A percentile compares a stretch with the other conserved stretches of the same genome.
These are phyloP conservation scores for Luffa acutangula DNA, from an alignment of 306 rosid species.

Conservation along the genomic window DNA sequence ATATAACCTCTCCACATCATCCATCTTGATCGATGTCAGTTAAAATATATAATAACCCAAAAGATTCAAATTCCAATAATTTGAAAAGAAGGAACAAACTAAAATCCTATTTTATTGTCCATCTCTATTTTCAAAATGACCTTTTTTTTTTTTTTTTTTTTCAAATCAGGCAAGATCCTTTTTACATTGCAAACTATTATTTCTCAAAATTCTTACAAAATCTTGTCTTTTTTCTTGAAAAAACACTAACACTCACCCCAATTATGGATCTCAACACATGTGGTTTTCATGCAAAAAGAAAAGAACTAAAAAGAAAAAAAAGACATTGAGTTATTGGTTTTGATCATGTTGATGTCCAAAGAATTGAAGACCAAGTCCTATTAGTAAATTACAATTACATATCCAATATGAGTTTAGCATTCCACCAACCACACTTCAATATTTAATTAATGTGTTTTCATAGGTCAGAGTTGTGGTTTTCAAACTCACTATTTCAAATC, in stretches of 20 bases:
- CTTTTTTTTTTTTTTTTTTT: neutral
- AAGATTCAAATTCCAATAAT: neutral
- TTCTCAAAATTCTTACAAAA: neutral
- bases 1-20: too few species aligned
- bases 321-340: neutral
- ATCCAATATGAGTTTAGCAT: neutral
- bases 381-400: neutral
- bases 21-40: too few species aligned
- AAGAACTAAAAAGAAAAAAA: neutral
- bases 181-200: neutral
- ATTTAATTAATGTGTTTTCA: neutral
- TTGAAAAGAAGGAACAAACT: neutral
- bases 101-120: neutral
- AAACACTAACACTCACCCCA: neutral
- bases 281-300: neutral
- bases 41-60: too few species aligned
- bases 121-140: neutral
- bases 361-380: neutral
- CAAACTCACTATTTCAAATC: neutral
- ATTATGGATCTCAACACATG: neutral
- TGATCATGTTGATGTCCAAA: neutral
- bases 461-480: neutral
- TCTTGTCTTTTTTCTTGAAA: neutral
- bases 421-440: constrained; percentile 2
- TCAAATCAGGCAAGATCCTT: neutral